phyloP scores from a whole-genome alignment of 371 early-diverging fungal species.

The Rhizopus delemar region DNA sequence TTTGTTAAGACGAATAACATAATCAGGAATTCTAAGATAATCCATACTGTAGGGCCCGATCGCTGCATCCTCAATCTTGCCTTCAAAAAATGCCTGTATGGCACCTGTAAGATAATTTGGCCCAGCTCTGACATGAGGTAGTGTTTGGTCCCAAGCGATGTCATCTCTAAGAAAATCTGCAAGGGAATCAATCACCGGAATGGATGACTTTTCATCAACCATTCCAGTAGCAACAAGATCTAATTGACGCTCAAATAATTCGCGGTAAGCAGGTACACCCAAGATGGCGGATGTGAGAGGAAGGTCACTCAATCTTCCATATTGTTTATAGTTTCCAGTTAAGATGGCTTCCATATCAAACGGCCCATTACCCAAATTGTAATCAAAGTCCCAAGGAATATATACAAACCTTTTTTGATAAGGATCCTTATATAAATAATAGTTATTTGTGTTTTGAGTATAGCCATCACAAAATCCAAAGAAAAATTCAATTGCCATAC shows the following conservation, averaged over 20 bases:
- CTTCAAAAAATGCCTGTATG: conserved; percentile 1
- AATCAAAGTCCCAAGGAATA: conserved; percentile 41
- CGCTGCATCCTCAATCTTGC: conserved; percentile 1
- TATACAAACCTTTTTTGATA: conserved; percentile 19
- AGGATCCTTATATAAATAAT: conserved; percentile 37
- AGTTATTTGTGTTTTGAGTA: conserved; percentile 41
- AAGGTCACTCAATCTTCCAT: conserved; percentile 16
- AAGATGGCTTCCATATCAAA: conserved; percentile 23
- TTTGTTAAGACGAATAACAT: conserved; percentile 19
- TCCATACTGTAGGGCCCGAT: conserved; percentile 12
- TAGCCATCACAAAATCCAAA: conserved; percentile 36
- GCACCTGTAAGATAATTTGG: conserved; percentile 4
- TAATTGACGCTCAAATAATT: conserved; percentile 18
- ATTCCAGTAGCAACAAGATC: conserved; percentile 5
- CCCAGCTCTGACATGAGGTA: conserved; percentile 21
- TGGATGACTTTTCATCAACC: conserved; percentile 13
- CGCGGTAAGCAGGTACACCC: conserved; percentile 19
- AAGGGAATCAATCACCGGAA: conserved; percentile 28
- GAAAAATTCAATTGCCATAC: conserved; percentile 40
- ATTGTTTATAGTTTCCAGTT: conserved; percentile 31
- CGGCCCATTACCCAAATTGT: conserved; percentile 34
- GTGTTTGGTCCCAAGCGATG: conserved; percentile 31
- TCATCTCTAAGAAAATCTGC: conserved; percentile 25
- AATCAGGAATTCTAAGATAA: conserved; percentile 17
- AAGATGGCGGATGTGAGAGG: conserved; percentile 34